Base-by-base conservation (phyloP, 2,329 filamentous ascomycete species). In the Nannizziopsis barbatae region DNA sequence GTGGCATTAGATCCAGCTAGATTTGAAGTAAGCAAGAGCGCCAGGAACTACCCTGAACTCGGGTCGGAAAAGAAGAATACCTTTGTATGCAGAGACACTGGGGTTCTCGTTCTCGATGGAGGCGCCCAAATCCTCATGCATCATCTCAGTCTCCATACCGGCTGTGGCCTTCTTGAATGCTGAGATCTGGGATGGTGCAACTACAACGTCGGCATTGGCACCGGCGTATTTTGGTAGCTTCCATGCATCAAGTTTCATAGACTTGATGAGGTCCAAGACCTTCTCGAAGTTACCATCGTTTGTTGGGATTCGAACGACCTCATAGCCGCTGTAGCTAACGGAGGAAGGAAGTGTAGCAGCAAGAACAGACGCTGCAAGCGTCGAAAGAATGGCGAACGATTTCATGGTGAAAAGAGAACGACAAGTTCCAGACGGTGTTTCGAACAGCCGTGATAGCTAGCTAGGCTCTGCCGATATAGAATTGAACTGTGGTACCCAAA, bases 71-170 rank as follows among this genome's bases (percentile, higher is more conserved):
- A 46, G n/a, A 53, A 32, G 62, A 38, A 39, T 60, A 65, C 41
- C 62, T 54, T n/a, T 62, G 59, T 37, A 53, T n/a, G 39, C 41
- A 18, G 27, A 31, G 4, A 55, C 50, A 1, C 37, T 1, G 15
- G 55, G 49, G 14, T 55, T 57, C 48, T 73, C 70, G 32, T 58
- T 60, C 9, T 58, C 58, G 50, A 74, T 74, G 1, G 67, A 65
- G 7, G 57, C 57, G 12, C 69, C 70, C 5, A 74, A 60, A 55
- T 74, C 61, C 30, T 65, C 62, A 49, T 73, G 68, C 60, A 74
- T 64, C 12, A 65, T 53, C 39, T 63, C 58, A 3, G 54, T 57
- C 20, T 61, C 57, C 31, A 70, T 56, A 11, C 58, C 60, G 15
- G 54, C 50, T 1, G 56, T 56, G 12, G 67, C 54, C n/a, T 61